phyloP scores from a whole-genome alignment of 768 basidiomycete species.

The Hydnum rufescens region DNA sequence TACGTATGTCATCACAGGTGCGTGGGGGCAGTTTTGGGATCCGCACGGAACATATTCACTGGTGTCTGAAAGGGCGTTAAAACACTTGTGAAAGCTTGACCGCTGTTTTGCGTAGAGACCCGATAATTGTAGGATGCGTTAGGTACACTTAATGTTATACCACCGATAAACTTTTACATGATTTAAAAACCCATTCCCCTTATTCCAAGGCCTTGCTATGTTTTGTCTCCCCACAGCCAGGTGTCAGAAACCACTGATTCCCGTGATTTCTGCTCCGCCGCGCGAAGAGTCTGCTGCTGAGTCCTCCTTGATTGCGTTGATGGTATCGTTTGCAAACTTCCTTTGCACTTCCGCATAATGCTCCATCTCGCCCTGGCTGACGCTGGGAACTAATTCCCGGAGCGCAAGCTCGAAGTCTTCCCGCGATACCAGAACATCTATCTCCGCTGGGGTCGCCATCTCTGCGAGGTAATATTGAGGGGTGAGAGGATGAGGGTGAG shows the following conservation, averaged over 20 bases:
- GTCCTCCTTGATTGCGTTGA: conserved; percentile 12
- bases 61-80: too few species aligned
- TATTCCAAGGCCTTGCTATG: too few species aligned
- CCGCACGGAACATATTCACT: too few species aligned
- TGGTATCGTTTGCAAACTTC: conserved; percentile 34
- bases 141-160: too few species aligned
- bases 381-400: conserved; percentile 50
- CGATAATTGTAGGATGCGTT: too few species aligned
- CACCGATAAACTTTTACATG: too few species aligned
- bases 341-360: conserved; percentile 59
- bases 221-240: too few species aligned
- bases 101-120: too few species aligned
- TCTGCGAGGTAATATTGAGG: conserved; percentile 82
- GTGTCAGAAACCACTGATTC: not conserved
- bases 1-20: too few species aligned
- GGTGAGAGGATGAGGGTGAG: conserved; percentile 50
- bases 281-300: not conserved
- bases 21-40: too few species aligned
- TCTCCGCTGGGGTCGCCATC: conserved; percentile 47
- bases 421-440: conserved; percentile 50
- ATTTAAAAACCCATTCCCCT: too few species aligned
- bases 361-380: conserved; percentile 68
- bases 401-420: conserved; percentile 66
- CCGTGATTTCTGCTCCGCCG: not conserved
- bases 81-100: too few species aligned